Conservation (phyloP, 768 basidiomycete species). For the Leccinellum albellum region DNA sequence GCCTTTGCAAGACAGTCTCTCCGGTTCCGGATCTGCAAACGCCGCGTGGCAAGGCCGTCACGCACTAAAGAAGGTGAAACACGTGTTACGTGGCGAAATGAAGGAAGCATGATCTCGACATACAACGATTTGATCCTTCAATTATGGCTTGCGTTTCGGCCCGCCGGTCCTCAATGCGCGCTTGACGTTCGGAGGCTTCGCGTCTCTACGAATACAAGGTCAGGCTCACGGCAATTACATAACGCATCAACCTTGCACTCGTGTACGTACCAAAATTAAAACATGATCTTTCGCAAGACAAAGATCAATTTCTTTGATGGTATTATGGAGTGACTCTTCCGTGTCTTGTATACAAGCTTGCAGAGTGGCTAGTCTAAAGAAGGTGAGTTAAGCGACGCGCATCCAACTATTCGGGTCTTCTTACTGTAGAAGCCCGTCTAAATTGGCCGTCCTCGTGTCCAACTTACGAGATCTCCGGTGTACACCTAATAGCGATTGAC, state of each 20-base stretch:
- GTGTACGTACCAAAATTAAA: constrained; percentile 38
- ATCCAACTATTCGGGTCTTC: constrained; percentile 21
- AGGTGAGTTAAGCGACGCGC: not conserved
- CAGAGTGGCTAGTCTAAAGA: constrained; percentile 46
- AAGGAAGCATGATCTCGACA: constrained; percentile 26
- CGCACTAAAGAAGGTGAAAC: constrained; percentile 34
- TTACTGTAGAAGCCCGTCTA: constrained; percentile 72
- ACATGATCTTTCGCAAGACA: constrained; percentile 41
- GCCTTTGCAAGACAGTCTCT: constrained; percentile 46
- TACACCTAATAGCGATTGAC: constrained; percentile 11
- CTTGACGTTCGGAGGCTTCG: constrained; percentile 64
- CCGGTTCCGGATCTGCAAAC: constrained; percentile 43
- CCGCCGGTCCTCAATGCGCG: constrained; percentile 48
- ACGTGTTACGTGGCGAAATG: constrained; percentile 14
- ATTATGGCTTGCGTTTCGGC: constrained; percentile 41
- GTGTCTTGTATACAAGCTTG: constrained; percentile 53
- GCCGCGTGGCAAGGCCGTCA: constrained; percentile 40
- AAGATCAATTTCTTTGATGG: constrained; percentile 46
- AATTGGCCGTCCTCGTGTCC: constrained; percentile 47
- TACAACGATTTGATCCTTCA: constrained; percentile 46
- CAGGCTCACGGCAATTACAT: constrained; percentile 26
- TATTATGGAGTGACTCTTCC: constrained; percentile 44
- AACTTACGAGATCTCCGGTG: constrained; percentile 24
- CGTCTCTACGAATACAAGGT: constrained; percentile 49
- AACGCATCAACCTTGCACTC: constrained; percentile 5